Base-by-base conservation (phyloP, 208 protist species). In the Crithidia sp. region DNA sequence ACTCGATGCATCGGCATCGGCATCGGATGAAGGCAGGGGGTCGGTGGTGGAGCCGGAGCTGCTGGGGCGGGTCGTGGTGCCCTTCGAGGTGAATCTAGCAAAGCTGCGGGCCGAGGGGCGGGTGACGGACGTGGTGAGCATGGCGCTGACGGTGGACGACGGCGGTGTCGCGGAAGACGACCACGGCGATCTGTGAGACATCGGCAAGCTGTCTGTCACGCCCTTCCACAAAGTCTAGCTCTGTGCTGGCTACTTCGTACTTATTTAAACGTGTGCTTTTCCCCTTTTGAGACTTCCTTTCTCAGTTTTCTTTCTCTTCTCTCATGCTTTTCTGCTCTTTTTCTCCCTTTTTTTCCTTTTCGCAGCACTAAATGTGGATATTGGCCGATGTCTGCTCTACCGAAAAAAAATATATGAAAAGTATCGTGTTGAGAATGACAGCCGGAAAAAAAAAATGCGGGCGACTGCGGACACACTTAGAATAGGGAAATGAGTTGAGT, bases 51-150 rank as follows among this genome's bases (percentile, higher is more conserved):
- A 84, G 55, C 67, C 61, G 12, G 85, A 91, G 56, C 52, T 79
- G 28, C 81, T 96, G 0, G 89, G 89, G 4, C 87, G 89, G 7
- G 17, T 96, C 12, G 44, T 90, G 8, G 57, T 96, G 14, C 88
- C 86, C 5, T 96, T 96, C 73, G 56, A 53, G 43, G 62, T 95
- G 13, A 17, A 70, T 36, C 55, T 76, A 0, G 45, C 52, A 52
- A 53, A 81, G 45, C 41, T 74, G 49, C 13, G 19, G 54, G 12
- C 36, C 47, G 49, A 71, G 41, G 59, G 57, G 16, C 67, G 47
- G 4, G n/a, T 72, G 66, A 55, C 36, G 60, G 77, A 43, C 3
- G 57, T 53, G 55, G 37, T 53, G 8, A 44, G 41, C 39, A 70
- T 69, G 50, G 54, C 54, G n/a, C 57, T 58, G 16, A 43, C 60